phyloP scores from a whole-genome alignment of 495 filamentous ascomycete genomes.

The Parathielavia hyrcaniae region DNA sequence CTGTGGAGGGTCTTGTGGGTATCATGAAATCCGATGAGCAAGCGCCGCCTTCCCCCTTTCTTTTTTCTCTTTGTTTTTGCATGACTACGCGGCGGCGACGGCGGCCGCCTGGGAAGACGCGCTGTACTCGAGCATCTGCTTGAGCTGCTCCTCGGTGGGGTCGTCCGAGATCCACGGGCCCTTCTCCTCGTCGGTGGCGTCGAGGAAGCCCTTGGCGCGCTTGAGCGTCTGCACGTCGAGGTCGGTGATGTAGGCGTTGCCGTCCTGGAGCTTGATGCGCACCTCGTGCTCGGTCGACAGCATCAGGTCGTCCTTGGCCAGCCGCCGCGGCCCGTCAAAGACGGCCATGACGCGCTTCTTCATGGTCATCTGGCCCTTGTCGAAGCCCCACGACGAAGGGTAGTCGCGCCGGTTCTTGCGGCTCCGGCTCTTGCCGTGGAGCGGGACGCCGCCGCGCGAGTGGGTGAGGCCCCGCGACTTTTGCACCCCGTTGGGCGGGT shows the following conservation, averaged over 20 bases:
- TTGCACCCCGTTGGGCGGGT: conserved; percentile 45
- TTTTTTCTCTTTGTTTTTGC: neutral
- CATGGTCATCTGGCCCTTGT: conserved; percentile 87
- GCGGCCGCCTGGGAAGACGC: conserved; percentile 12
- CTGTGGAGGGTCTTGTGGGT: neutral
- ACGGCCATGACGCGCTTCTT: conserved; percentile 94
- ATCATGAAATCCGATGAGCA: neutral
- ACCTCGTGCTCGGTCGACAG: conserved; percentile 92
- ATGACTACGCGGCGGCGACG: conserved; percentile 13
- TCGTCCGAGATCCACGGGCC: conserved; percentile 64
- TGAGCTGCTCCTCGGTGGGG: conserved; percentile 43
- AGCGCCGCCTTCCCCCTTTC: neutral
- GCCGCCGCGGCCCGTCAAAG: conserved; percentile 78
- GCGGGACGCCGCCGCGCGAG: conserved; percentile 55
- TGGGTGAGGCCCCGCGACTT: conserved; percentile 55
- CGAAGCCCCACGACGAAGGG: conserved; percentile 85
- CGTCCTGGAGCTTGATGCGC: conserved; percentile 65
- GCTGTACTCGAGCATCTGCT: conserved; percentile 39
- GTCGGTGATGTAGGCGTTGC: conserved; percentile 80
- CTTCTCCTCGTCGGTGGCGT: conserved; percentile 74
- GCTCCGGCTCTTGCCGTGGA: conserved; percentile 56
- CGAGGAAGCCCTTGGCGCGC: conserved; percentile 72
- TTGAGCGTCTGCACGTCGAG: conserved; percentile 86
- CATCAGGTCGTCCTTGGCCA: conserved; percentile 99
- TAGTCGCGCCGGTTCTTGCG: conserved; percentile 86